Evolutionary conservation across 1,139 yeast species (phyloP).

Genomic region (Debaryomyces sp.): DNA sequence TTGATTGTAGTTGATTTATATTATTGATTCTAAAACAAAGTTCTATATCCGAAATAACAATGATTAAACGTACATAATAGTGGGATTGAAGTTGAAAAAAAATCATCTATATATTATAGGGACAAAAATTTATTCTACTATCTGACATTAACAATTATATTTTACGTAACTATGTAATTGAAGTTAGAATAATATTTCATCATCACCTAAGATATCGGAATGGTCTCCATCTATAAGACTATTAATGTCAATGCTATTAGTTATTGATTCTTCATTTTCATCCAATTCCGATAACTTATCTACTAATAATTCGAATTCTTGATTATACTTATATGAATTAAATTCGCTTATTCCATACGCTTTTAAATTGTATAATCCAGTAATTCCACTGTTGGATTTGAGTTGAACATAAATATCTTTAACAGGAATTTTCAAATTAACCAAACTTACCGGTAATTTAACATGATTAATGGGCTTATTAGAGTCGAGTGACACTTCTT

Average conservation of each 20-base stretch:
- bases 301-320: slow-evolving; percentile 28
- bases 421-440: slow-evolving; percentile 37
- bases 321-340: slow-evolving; percentile 28
- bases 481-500: slow-evolving; percentile 22
- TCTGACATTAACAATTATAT: not conserved
- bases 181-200: slow-evolving; percentile 5
- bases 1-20: not conserved
- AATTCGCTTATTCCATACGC: slow-evolving; percentile 44
- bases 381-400: slow-evolving; percentile 18
- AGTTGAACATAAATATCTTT: slow-evolving; percentile 42
- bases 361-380: slow-evolving; percentile 33
- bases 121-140: not conserved
- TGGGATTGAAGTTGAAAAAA: not conserved
- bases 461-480: slow-evolving; percentile 29
- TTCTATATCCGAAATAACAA: too few relatives aligned
- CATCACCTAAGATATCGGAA: slow-evolving; percentile 1
- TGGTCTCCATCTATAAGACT: not conserved
- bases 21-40: too few relatives aligned
- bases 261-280: slow-evolving; percentile 3
- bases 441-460: slow-evolving; percentile 36
- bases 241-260: not conserved
- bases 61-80: too few relatives aligned
- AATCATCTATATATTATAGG: too few relatives aligned
- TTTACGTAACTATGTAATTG: not conserved
- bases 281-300: slow-evolving; percentile 19